Conservation (phyloP, 2,329 filamentous ascomycete species). For the Pseudogymnoascus sp. region DNA sequence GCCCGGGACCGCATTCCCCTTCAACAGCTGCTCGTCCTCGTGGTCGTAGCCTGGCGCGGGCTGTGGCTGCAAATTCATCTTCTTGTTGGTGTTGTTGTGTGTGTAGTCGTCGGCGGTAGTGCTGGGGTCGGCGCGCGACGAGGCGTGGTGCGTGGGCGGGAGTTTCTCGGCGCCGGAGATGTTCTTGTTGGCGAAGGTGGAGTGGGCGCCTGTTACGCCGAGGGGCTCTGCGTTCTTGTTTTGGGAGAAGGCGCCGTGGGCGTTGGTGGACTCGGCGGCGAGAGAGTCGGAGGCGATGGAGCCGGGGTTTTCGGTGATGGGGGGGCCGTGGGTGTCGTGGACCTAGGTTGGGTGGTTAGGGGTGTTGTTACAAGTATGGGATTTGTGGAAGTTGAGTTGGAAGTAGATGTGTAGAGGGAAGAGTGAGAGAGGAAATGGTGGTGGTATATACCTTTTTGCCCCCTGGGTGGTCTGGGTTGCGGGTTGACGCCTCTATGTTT, state of each 20-base stretch:
- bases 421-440: background rate
- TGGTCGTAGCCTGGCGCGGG: slow-evolving; percentile 10
- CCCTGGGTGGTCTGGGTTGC: background rate
- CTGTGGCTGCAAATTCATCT: slow-evolving; percentile 10
- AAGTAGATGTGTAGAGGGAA: background rate
- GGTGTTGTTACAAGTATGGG: background rate
- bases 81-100: background rate
- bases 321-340: slow-evolving; percentile 39
- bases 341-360: slow-evolving; percentile 34
- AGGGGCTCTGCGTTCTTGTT: slow-evolving; percentile 47
- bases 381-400: background rate
- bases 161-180: slow-evolving; percentile 43
- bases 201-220: slow-evolving; percentile 41
- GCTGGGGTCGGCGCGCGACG: slow-evolving; percentile 10
- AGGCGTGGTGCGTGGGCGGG: slow-evolving; percentile 26
- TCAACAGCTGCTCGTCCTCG: slow-evolving; percentile 7
- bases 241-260: slow-evolving; percentile 50
- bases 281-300: slow-evolving; percentile 60
- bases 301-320: slow-evolving; percentile 53
- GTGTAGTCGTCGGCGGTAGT: slow-evolving; percentile 10
- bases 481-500: background rate
- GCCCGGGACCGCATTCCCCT: slow-evolving; percentile 16
- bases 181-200: slow-evolving; percentile 47
- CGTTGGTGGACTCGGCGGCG: slow-evolving; percentile 59
- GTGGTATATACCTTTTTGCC: slow-evolving; percentile 8